phyloP scores from a whole-genome alignment of 2,329 filamentous ascomycete species.

The Phyllosticta citribraziliensis region DNA sequence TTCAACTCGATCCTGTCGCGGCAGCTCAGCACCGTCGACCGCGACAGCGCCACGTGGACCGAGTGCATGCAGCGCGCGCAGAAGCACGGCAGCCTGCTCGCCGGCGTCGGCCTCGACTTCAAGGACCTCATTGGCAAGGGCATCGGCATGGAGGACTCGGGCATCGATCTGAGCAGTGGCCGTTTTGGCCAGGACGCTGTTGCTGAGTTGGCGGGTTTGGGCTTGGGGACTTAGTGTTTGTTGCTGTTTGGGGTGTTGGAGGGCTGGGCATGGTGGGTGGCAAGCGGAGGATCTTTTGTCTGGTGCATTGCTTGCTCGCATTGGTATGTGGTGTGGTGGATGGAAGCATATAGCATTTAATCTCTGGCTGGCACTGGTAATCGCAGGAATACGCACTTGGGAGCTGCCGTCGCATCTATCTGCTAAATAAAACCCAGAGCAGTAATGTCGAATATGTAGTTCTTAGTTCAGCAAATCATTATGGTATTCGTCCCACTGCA shows the following conservation, averaged over 20 bases:
- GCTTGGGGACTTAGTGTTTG: not conserved
- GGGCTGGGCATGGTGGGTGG: not conserved
- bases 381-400: too few species aligned
- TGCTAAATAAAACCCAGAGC: not conserved
- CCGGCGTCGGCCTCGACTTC: constrained; percentile 85
- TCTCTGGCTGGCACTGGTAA: too few species aligned
- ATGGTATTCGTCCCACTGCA: too few species aligned
- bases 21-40: constrained; percentile 79
- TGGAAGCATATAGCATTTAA: too few species aligned
- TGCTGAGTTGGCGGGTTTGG: not conserved
- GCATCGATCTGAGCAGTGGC: not conserved
- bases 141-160: not conserved
- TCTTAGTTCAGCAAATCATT: not conserved
- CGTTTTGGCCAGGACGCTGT: not conserved
- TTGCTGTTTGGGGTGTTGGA: not conserved
- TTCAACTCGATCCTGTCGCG: constrained; percentile 77
- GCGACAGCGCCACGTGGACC: constrained; percentile 64
- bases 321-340: too few species aligned
- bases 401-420: not conserved
- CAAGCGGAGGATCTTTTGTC: not conserved
- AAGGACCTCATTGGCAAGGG: constrained; percentile 59
- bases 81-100: constrained; percentile 68
- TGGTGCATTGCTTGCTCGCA: not conserved
- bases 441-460: not conserved
- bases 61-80: constrained; percentile 75